Evolutionary conservation across 169 alveolate species (phyloP), one percentile per base, ranked within the genome.

Genomic region (Plasmodium cynomolgi): DNA sequence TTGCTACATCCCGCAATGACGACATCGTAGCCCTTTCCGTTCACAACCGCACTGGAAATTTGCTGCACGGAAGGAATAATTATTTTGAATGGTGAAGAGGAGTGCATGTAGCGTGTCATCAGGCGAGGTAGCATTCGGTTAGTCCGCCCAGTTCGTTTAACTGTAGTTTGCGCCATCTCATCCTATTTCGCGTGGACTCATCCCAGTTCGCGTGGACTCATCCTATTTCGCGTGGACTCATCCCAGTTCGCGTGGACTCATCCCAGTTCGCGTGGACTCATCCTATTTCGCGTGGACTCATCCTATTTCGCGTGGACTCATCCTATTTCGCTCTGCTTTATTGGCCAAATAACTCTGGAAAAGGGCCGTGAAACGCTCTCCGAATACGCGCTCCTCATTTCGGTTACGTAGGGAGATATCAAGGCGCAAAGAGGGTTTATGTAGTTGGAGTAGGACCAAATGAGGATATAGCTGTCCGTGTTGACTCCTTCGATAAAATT

Each of bases 1-100:
- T 88, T 88, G 33, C 83, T 88, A n/a, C 90, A 88, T 39, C 94
- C 94, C 23, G 94, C 94, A 73, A 88, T 79, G 29, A 88, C 88
- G 73, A 88, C 62, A 73, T 88, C 41, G 58, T 88, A 79, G 77
- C 56, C 83, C 44, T 73, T 88, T 79, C 47, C 94, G 81, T 88
- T 88, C 34, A 88, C 85, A 79, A 58, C 73, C n/a, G 90, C 94
- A 62, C 90, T 88, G 31, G 94, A 79, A 68, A 88, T 88, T 88
- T 88, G 94, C 94, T 88, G 73, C 31, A 88, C 26, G 44, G 73
- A 31, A 11, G 62, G 29, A 81, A 37, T 20, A 29, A 15, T 77
- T 29, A 37, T 77, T 29, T 77, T 77, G 41, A 77, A 33, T 29
- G 23, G 50, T 50, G 84, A 11, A 33, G 41, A 75, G 37, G 47